Conservation (phyloP, 1,284 basidiomycete genomes). For the Flammula alnicola region DNA sequence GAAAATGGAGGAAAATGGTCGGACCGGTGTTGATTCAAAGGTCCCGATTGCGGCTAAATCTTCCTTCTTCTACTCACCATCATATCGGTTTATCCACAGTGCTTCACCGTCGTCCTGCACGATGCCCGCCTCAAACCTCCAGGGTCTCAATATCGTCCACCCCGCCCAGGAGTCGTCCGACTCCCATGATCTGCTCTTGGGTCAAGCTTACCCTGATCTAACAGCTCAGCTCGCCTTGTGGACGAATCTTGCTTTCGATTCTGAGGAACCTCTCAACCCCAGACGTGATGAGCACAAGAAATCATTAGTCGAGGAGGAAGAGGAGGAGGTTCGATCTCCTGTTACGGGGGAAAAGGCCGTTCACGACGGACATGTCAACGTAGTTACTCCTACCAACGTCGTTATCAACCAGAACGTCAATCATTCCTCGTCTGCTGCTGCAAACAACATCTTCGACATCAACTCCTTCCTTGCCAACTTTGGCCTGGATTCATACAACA, state of each 20-base stretch:
- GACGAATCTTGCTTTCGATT: constrained; percentile 82
- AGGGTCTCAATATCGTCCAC: constrained; percentile 80
- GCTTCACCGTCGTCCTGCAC: constrained; percentile 6
- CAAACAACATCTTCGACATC: constrained; percentile 50
- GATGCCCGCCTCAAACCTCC: constrained; percentile 65
- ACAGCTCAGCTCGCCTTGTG: constrained; percentile 82
- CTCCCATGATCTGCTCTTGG: constrained; percentile 61
- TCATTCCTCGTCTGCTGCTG: constrained; percentile 17
- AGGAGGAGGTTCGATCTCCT: constrained; percentile 40
- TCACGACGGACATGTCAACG: constrained; percentile 61
- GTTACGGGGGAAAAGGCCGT: constrained; percentile 49
- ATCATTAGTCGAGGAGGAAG: constrained; percentile 44
- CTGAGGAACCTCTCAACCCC: constrained; percentile 60
- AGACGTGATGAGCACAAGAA: constrained; percentile 42
- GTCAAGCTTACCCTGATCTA: constrained; percentile 70
- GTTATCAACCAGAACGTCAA: constrained; percentile 15
- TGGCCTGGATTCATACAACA: constrained; percentile 60
- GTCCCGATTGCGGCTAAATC: neutral
- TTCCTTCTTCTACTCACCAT: constrained; percentile 22
- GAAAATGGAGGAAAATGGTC: no score
- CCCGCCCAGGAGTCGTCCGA: constrained; percentile 48
- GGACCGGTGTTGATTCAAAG: no score
- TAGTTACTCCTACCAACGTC: constrained; percentile 51
- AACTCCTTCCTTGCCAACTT: constrained; percentile 62
- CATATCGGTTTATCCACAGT: constrained; percentile 15